Evolutionary conservation across 2,329 filamentous ascomycete species (phyloP), one percentile per base, ranked within the genome.

Genomic region (Lasiodiplodia sp.): DNA sequence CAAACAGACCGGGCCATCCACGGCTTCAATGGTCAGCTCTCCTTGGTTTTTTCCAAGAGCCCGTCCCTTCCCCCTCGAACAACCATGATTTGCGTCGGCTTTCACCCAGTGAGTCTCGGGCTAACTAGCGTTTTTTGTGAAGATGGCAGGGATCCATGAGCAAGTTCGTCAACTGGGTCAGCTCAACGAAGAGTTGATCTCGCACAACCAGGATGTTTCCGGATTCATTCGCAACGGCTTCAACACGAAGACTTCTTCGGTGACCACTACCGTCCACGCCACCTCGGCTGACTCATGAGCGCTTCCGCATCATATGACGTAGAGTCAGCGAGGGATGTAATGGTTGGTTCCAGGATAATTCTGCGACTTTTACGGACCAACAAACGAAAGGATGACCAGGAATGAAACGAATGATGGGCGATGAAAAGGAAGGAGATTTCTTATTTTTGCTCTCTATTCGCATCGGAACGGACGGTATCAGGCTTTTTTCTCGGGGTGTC

Each of bases 151-250:
- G 21, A 62, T 68, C 18, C 56, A 49, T 49, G 66, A 68, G 25
- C 66, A 68, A 31, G 57, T 68, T 53, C 66, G 66, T n/a, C 66
- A 68, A 57, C 57, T 68, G 21, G 66, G 57, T 23, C 56, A 68
- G 44, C 66, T 68, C 49, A 68, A 68, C 38, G 66, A 68, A 25
- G 66, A 68, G 49, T 37, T 68, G 21, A 68, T 68, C 25, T 53
- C 55, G 28, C 66, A 68, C 28, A 68, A 68, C 66, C 49, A 53
- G 16, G 57, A 63, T 37, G 66, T 68, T 23, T 37, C 47, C 3
- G 56, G 49, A 18, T 68, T 47, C 49, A 63, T 68, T 49, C 56
- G 66, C 23, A 68, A 44, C 37, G 63, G 63, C 1, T 64, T 64
- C 21, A 16, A 47, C 7, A 31, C 60, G 6, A 49, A 47, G 6